Evolutionary conservation across 2,329 filamentous ascomycete genomes (phyloP).

Genomic region (Ampelomyces quisqualis): DNA sequence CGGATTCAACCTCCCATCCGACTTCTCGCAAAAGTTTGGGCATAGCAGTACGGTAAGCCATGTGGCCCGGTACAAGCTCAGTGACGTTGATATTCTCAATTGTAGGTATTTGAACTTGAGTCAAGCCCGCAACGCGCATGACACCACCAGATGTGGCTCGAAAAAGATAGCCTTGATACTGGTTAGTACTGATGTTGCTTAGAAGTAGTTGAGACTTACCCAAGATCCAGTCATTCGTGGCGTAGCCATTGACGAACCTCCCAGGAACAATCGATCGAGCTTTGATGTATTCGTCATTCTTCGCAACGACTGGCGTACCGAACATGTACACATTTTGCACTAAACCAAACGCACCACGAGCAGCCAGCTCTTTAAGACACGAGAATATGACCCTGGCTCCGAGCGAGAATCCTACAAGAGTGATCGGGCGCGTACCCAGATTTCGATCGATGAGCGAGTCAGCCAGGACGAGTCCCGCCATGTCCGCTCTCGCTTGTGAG

Average conservation of each 20-base stretch:
- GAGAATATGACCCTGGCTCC: conserved; percentile 91
- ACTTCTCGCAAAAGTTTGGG: conserved; percentile 81
- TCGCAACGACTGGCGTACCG: conserved; percentile 87
- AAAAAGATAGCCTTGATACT: conserved; percentile 72
- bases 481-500: conserved; percentile 85
- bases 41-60: conserved; percentile 95
- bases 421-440: conserved; percentile 85
- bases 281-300: conserved; percentile 82
- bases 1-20: conserved; percentile 86
- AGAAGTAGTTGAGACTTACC: conserved; percentile 47
- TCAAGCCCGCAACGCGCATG: conserved; percentile 81
- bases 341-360: conserved; percentile 79
- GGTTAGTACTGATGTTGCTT: conserved; percentile 10
- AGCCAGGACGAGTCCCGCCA: conserved; percentile 86
- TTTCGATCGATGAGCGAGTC: conserved; percentile 92
- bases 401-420: conserved; percentile 90
- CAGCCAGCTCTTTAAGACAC: conserved; percentile 81
- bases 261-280: conserved; percentile 83
- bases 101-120: conserved; percentile 73
- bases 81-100: conserved; percentile 91
- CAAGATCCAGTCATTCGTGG: conserved; percentile 94
- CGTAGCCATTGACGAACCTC: conserved; percentile 93
- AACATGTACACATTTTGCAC: conserved; percentile 96
- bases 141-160: conserved; percentile 91
- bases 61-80: conserved; percentile 82